Conservation (phyloP, 768 basidiomycete species). For the Lentinula boryana region DNA sequence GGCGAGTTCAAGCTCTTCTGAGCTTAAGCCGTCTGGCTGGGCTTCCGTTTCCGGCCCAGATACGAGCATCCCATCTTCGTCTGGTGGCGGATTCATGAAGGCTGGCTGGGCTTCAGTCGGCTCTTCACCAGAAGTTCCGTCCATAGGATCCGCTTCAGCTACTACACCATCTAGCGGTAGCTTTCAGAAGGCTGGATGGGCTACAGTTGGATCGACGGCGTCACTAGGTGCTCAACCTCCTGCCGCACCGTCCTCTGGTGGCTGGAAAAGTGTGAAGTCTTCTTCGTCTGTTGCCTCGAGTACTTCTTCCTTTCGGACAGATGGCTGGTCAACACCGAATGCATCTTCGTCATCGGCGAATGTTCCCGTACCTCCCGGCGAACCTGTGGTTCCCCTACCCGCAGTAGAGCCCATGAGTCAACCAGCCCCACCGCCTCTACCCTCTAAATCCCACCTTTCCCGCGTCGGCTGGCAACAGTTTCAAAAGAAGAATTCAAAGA, state of each 20-base stretch:
- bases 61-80: conserved; percentile 12
- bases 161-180: conserved; percentile 18
- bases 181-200: conserved; percentile 46
- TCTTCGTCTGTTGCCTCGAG: conserved; percentile 3
- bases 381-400: conserved; percentile 19
- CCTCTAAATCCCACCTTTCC: conserved; percentile 23
- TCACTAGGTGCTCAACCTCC: conserved; percentile 10
- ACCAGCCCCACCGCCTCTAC: background rate
- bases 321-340: conserved; percentile 68
- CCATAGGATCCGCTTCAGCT: conserved; percentile 25
- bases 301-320: conserved; percentile 48
- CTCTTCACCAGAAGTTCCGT: conserved; percentile 20
- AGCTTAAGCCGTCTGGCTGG: conserved; percentile 34
- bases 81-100: conserved; percentile 31
- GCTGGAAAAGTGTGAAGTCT: conserved; percentile 9
- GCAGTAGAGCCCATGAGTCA: background rate
- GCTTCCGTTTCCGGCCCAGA: conserved; percentile 27
- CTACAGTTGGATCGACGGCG: conserved; percentile 30
- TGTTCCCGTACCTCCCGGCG: background rate
- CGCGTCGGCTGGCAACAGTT: conserved; percentile 58
- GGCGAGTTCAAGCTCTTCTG: conserved; percentile 11
- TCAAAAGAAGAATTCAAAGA: conserved; percentile 33
- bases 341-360: background rate
- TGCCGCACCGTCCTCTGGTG: background rate
- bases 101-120: conserved; percentile 47